Percentiles rank a stretch among this genome's conserved stretches.
Evolutionary conservation across 2,329 filamentous ascomycete species (phyloP).

Genomic region (Colletotrichum trifolii): DNA sequence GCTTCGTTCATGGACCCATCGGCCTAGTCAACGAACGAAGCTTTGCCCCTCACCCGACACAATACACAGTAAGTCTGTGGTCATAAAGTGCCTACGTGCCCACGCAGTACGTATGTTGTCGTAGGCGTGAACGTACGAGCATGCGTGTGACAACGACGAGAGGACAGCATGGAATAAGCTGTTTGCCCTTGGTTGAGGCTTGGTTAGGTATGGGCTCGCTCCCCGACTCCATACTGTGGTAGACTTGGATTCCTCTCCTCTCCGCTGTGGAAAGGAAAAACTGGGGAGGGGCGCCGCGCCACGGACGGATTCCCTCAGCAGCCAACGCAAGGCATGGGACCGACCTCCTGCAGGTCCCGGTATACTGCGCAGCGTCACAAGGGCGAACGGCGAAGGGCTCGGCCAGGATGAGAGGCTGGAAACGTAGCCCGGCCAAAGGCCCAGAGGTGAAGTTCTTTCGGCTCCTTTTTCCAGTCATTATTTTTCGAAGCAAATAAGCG

Average conservation of each 20-base stretch:
- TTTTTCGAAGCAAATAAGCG: no score
- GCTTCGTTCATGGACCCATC: constrained; percentile 26
- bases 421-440: no score
- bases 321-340: constrained; percentile 29
- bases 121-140: no score
- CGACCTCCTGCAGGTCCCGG: constrained; percentile 35
- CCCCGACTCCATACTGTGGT: not conserved
- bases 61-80: constrained; percentile 10
- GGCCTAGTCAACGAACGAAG: constrained; percentile 30
- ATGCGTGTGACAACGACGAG: not conserved
- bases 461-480: no score
- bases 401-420: constrained; percentile 7
- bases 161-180: not conserved
- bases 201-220: not conserved
- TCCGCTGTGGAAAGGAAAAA: constrained; percentile 22
- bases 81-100: not conserved
- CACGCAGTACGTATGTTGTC: no score
- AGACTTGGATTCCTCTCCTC: constrained; percentile 14
- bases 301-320: constrained; percentile 33
- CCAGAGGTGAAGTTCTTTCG: no score
- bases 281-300: constrained; percentile 27
- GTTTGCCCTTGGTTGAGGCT: not conserved
- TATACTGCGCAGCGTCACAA: constrained; percentile 34
- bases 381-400: constrained; percentile 26
- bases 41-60: constrained; percentile 24